These are phyloP conservation scores for Gillenia trifoliata DNA, from an alignment of 306 rosid species.

Conservation along the genomic window DNA sequence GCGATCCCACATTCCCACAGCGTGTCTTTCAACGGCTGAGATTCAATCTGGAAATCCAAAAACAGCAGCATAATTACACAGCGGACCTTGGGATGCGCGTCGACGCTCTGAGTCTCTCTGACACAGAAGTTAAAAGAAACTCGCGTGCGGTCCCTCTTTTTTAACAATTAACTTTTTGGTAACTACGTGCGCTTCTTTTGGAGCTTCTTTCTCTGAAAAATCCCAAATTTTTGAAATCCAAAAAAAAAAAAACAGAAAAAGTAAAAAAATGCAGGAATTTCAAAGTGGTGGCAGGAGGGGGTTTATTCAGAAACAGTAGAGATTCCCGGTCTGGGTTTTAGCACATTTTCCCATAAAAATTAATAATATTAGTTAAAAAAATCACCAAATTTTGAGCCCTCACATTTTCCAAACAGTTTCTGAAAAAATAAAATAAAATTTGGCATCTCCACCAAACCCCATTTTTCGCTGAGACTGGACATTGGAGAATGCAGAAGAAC, in stretches of 20 bases:
- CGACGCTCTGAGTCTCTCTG: constrained; percentile 10
- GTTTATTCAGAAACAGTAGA: constrained; percentile 5
- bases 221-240: not conserved
- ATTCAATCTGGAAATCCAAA: constrained; percentile 7
- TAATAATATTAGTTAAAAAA: not conserved
- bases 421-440: not conserved
- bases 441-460: not conserved
- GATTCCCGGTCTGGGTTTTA: constrained; percentile 5
- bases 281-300: constrained; percentile 9
- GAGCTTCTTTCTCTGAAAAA: not conserved
- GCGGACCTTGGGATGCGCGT: constrained; percentile 12
- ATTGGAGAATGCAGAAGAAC: constrained; percentile 1
- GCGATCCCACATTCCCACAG: not conserved
- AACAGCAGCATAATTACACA: not conserved
- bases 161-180: not conserved
- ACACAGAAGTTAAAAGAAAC: constrained; percentile 28
- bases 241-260: not conserved
- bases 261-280: not conserved
- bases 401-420: not conserved
- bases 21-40: constrained; percentile 8
- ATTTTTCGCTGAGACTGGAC: not conserved
- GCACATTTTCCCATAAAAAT: constrained; percentile 1
- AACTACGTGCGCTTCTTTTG: not conserved
- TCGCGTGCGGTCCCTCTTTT: constrained; percentile 14
- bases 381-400: not conserved